Conservation (phyloP, 352 stramenopile species). For the Globisporangium apiculatum region DNA sequence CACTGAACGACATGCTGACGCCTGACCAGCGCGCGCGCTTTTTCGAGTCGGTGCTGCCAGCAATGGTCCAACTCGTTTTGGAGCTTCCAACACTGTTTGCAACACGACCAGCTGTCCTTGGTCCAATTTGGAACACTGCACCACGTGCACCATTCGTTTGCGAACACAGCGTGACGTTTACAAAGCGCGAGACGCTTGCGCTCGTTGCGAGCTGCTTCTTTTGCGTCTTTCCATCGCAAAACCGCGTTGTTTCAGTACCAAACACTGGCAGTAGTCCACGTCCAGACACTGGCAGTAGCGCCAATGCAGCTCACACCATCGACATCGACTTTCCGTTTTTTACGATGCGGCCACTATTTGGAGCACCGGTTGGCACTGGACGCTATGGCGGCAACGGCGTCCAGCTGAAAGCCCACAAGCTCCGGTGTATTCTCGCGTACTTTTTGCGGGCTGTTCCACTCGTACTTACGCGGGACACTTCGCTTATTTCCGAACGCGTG, state of each 20-base stretch:
- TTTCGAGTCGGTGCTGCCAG: conserved; percentile 38
- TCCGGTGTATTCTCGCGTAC: conserved; percentile 66
- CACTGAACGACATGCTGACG: conserved; percentile 37
- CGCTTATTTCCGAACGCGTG: conserved; percentile 27
- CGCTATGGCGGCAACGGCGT: conserved; percentile 3
- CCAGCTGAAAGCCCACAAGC: conserved; percentile 53
- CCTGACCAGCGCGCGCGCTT: conserved; percentile 21
- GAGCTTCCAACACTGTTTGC: conserved; percentile 44
- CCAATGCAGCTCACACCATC: neutral
- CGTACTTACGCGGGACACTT: neutral
- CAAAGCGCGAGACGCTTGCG: conserved; percentile 36
- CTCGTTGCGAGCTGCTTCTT: conserved; percentile 61
- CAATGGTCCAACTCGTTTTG: conserved; percentile 41
- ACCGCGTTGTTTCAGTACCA: conserved; percentile 2
- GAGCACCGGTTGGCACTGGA: conserved; percentile 13
- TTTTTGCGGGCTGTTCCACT: conserved; percentile 49
- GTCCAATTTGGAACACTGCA: conserved; percentile 8
- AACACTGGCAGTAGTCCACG: no score
- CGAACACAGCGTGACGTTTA: conserved; percentile 25
- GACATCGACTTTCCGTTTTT: conserved; percentile 51
- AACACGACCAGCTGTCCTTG: conserved; percentile 27
- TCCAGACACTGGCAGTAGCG: no score
- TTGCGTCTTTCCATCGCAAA: conserved; percentile 47
- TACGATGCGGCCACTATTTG: conserved; percentile 35
- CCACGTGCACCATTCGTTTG: conserved; percentile 9